phyloP scores from a whole-genome alignment of 2,329 filamentous ascomycete species.

The Orbilia oligospora region DNA sequence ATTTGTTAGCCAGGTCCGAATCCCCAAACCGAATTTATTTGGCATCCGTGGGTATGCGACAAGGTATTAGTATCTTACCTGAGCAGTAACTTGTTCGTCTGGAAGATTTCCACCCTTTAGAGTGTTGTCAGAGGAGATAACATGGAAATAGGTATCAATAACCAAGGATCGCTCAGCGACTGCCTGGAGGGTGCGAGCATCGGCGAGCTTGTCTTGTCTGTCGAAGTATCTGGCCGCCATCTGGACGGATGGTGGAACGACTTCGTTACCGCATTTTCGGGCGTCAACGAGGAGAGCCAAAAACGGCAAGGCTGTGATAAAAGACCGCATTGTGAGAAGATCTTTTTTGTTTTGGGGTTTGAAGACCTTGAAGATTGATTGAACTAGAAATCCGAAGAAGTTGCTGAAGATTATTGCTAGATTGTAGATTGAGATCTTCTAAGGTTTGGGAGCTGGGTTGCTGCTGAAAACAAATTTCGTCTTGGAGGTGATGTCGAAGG shows the following conservation, averaged over 20 bases:
- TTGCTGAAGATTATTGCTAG: constrained; percentile 13
- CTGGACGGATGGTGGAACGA: constrained; percentile 37
- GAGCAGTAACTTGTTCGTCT: constrained; percentile 61
- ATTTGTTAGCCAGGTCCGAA: constrained; percentile 2
- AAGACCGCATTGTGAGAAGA: constrained; percentile 49
- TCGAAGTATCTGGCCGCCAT: constrained; percentile 44
- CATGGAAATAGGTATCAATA: constrained; percentile 66
- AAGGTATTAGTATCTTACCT: constrained; percentile 60
- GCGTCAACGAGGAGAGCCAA: constrained; percentile 48
- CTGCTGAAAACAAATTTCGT: constrained; percentile 36
- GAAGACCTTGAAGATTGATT: constrained; percentile 2
- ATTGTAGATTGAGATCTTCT: constrained; percentile 15
- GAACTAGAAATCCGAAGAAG: not conserved
- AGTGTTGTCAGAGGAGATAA: constrained; percentile 64
- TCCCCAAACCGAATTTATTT: too few relatives aligned
- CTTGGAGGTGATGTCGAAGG: constrained; percentile 47
- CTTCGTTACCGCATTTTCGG: constrained; percentile 52
- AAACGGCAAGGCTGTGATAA: constrained; percentile 45
- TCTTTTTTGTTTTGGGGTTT: not conserved
- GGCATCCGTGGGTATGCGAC: too few relatives aligned
- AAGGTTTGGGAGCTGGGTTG: constrained; percentile 35
- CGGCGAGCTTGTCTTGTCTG: constrained; percentile 47
- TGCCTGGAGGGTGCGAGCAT: constrained; percentile 45
- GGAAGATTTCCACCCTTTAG: constrained; percentile 64
- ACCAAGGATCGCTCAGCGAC: constrained; percentile 36